phyloP scores from a whole-genome alignment of 2,329 filamentous ascomycete species.

The Cladobotryum protrusum region DNA sequence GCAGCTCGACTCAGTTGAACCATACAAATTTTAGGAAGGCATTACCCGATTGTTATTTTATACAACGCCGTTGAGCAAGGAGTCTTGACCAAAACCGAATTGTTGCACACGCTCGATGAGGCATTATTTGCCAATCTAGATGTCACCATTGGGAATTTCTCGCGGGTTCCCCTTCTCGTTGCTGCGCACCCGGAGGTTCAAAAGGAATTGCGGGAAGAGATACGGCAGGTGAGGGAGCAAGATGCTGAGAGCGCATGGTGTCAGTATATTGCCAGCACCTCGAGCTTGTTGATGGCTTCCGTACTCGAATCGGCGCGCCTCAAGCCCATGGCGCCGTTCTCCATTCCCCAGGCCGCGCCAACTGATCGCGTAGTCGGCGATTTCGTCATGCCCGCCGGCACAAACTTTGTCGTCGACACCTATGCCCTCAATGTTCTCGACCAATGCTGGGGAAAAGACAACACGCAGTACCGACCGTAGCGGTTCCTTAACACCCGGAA shows the following conservation, averaged over 20 bases:
- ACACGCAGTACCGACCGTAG: no score
- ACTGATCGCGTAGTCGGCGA: no score
- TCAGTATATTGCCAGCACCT: no score
- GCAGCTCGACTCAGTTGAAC: no score
- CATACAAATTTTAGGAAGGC: no score
- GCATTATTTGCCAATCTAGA: conserved; percentile 11
- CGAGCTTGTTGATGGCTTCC: conserved; percentile 5
- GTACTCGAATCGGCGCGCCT: conserved; percentile 5
- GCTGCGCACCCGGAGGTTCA: background rate
- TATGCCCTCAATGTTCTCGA: conserved; percentile 11
- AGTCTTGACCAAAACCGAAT: background rate
- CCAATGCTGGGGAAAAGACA: conserved; percentile 6
- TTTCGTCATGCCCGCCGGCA: background rate
- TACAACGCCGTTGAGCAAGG: no score
- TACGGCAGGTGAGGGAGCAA: background rate
- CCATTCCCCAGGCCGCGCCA: background rate
- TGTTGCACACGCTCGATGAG: conserved; percentile 11
- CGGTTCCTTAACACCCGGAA: no score
- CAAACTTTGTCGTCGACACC: conserved; percentile 9
- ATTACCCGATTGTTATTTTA: no score
- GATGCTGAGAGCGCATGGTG: no score
- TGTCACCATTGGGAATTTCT: conserved; percentile 5
- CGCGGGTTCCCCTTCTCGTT: conserved; percentile 3
- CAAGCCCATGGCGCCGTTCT: background rate
- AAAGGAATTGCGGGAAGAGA: background rate